Evolutionary conservation across 192 early-diverging fungal genomes (phyloP).

Genomic region (Phlyctochytrium arcticum): DNA sequence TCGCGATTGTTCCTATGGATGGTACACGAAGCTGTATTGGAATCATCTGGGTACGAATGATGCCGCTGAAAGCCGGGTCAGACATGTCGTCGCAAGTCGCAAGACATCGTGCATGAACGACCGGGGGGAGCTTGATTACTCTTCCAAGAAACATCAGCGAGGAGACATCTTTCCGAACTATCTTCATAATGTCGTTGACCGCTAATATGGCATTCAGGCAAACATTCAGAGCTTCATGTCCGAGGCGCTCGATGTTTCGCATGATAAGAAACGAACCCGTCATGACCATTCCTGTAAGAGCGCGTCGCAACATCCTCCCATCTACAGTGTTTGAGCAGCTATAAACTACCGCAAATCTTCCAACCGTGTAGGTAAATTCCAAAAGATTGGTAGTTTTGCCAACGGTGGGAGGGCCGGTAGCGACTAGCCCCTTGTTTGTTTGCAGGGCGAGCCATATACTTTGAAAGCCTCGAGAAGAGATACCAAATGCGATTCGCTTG

Average conservation of each 20-base stretch:
- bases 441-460: background rate
- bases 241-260: background rate
- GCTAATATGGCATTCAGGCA: background rate
- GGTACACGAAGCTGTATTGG: background rate
- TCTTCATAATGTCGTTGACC: background rate
- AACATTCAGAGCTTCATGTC: background rate
- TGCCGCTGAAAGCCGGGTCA: background rate
- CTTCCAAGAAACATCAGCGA: slow-evolving; percentile 23
- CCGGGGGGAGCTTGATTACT: slow-evolving; percentile 9
- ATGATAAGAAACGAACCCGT: slow-evolving; percentile 2
- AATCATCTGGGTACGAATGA: background rate
- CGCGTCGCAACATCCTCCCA: background rate
- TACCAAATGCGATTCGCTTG: background rate
- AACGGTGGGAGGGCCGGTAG: background rate
- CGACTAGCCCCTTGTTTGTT: background rate
- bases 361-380: slow-evolving; percentile 10
- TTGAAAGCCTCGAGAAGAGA: background rate
- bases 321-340: background rate
- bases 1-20: background rate
- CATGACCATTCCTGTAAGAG: slow-evolving; percentile 19
- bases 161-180: slow-evolving; percentile 5
- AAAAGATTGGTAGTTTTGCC: slow-evolving; percentile 7
- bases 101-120: background rate
- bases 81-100: background rate
- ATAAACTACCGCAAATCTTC: slow-evolving; percentile 8